phyloP scores from a whole-genome alignment of 2,329 filamentous ascomycete species.

The Parascedosporium putredinis region DNA sequence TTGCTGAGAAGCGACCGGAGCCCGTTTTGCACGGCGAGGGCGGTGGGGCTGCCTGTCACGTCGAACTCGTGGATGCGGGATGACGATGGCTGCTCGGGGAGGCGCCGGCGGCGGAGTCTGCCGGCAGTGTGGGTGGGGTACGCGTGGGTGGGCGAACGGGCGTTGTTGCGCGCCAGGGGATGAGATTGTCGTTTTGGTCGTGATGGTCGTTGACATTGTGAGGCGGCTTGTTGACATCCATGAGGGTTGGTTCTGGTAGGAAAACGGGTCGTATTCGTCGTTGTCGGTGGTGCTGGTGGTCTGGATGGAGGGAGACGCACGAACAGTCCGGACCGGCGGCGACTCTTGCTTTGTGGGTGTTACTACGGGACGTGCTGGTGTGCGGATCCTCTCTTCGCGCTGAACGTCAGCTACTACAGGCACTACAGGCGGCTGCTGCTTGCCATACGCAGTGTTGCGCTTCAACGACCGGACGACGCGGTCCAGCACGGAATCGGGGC shows the following conservation, averaged over 20 bases:
- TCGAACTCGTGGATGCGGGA: slow-evolving; percentile 36
- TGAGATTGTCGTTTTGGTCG: slow-evolving; percentile 16
- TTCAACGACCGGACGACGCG: slow-evolving; percentile 36
- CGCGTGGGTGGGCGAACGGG: slow-evolving; percentile 21
- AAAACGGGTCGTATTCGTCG: slow-evolving; percentile 39
- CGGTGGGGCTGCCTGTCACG: slow-evolving; percentile 30
- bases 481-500: slow-evolving; percentile 31
- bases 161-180: slow-evolving; percentile 25
- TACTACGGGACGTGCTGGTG: too few relatives aligned
- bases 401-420: neutral
- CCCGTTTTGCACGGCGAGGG: slow-evolving; percentile 46
- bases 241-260: slow-evolving; percentile 16
- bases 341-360: neutral
- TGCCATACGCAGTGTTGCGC: slow-evolving; percentile 18
- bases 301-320: neutral
- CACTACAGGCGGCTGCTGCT: neutral
- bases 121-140: too few relatives aligned
- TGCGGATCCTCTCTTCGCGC: too few relatives aligned
- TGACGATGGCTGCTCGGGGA: slow-evolving; percentile 15
- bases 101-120: slow-evolving; percentile 14
- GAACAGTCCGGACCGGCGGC: too few relatives aligned
- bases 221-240: neutral
- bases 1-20: slow-evolving; percentile 40
- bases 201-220: slow-evolving; percentile 13
- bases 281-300: slow-evolving; percentile 1